Evolutionary conservation across 2,329 filamentous ascomycete species (phyloP).

Genomic region (Pochonia chlamydosporia): DNA sequence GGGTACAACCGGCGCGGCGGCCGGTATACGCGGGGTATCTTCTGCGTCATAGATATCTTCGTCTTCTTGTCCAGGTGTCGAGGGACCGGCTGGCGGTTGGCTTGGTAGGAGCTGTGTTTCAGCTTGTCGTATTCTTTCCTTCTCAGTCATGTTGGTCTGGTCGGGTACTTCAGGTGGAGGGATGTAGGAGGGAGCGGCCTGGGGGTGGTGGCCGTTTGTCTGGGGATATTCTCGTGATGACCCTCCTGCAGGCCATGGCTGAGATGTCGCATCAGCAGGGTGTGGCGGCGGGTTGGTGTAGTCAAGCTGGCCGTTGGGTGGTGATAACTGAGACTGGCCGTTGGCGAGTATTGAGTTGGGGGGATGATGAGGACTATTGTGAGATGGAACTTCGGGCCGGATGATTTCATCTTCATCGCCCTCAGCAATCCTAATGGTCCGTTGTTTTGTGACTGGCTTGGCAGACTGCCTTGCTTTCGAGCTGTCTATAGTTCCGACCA

Average conservation of each 20-base stretch:
- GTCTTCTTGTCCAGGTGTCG: constrained; percentile 33
- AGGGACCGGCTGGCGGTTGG: constrained; percentile 48
- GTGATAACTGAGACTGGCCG: constrained; percentile 8
- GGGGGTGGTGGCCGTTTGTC: constrained; percentile 14
- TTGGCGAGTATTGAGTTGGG: constrained; percentile 18
- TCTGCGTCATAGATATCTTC: constrained; percentile 48
- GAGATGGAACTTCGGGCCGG: constrained; percentile 13
- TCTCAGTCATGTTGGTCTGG: constrained; percentile 67
- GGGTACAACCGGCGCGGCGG: constrained; percentile 20
- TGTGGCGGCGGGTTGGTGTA: constrained; percentile 9
- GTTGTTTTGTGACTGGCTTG: constrained; percentile 22
- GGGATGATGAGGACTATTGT: constrained; percentile 5
- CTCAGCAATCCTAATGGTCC: constrained; percentile 22
- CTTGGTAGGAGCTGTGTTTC: constrained; percentile 79
- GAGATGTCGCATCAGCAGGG: constrained; percentile 10
- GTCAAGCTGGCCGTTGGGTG: constrained; percentile 29
- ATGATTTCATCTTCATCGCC: constrained; percentile 26
- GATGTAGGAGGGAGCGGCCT: constrained; percentile 41
- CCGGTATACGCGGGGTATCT: constrained; percentile 24
- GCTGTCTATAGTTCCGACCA: constrained; percentile 82
- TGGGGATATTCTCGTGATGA: constrained; percentile 8
- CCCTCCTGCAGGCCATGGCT: not conserved
- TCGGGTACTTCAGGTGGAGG: constrained; percentile 54
- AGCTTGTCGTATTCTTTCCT: constrained; percentile 70
- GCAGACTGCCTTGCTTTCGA: constrained; percentile 28